Base-by-base conservation (phyloP, 805 yeast genomes). In the Lipomyces yamanashiensis region DNA sequence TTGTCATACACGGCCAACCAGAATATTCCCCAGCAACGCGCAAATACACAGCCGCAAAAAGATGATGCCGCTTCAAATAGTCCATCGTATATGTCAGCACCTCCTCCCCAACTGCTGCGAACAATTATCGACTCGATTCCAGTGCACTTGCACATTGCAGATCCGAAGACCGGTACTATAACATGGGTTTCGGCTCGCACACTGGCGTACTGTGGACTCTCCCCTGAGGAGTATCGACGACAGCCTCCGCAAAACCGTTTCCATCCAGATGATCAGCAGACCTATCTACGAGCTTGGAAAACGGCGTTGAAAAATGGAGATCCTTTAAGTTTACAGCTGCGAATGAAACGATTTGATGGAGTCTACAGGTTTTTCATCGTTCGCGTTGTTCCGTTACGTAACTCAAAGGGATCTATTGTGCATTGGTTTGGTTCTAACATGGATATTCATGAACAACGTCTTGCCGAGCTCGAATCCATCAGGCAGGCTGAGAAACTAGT, bases 351-450 rank as follows among this genome's bases (percentile, higher is more conserved):
- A 37, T 74, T 74, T 61, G 77, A 74, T 58, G 75, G 74, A 7
- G 59, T 61, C 10, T 74, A 74, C 50, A 62, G 75, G 34, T 72
- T 67, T 45, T 72, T 74, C 44, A 65, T 72, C 19, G 67, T 70
- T 51, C 68, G 77, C 5, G 72, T 72, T 7, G 73, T 72, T 1
- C 77, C 77, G 13, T 50, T 74, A 43, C 68, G 74, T 7, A 71
- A 72, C 53, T 70, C 70, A 13, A 68, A 62, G 55, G 75, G 76
- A 15, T 59, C 72, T 2, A 71, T 73, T 23, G 69, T 73, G 4
- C 74, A 74, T 44, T 74, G 76, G 76, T 73, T 74, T 59, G 74
- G 75, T 21, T 73, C 76, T 2, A 66, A 70, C 70, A 72, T 73
- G 73, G 77, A 74, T 52, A 71, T 74, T 44, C 76, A 74, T 49